These are phyloP conservation scores for Achaetomium macrosporum DNA, from an alignment of 2,329 filamentous ascomycete genomes.

Conservation along the genomic window DNA sequence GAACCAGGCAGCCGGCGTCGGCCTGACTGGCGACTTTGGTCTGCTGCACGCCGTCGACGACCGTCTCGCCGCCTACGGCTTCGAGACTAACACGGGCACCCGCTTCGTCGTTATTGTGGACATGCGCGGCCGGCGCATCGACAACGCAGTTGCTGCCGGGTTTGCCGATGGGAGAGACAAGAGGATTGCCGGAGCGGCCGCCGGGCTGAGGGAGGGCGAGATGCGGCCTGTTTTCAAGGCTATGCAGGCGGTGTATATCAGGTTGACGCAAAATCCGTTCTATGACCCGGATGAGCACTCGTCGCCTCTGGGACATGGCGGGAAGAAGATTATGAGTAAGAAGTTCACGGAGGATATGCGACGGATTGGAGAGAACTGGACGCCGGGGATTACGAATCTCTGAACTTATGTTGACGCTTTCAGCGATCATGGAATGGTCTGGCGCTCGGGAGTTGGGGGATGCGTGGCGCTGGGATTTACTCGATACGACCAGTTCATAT, in stretches of 20 bases:
- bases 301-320: conserved; percentile 48
- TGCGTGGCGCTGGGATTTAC: background rate
- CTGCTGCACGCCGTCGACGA: conserved; percentile 92
- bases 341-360: conserved; percentile 78
- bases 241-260: conserved; percentile 87
- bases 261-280: conserved; percentile 87
- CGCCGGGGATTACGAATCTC: conserved; percentile 60
- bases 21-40: conserved; percentile 76
- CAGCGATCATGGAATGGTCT: too few relatives aligned
- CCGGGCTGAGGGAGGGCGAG: conserved; percentile 78
- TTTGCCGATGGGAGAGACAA: conserved; percentile 9
- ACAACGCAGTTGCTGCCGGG: conserved; percentile 22
- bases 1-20: conserved; percentile 47
- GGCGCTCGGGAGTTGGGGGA: background rate
- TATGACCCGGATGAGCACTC: conserved; percentile 82
- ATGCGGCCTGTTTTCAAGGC: conserved; percentile 85
- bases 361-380: conserved; percentile 80
- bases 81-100: conserved; percentile 91
- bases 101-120: conserved; percentile 89
- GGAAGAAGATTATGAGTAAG: conserved; percentile 71
- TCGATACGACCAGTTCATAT: background rate
- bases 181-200: conserved; percentile 32
- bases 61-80: conserved; percentile 87
- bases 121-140: conserved; percentile 65
- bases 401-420: conserved; percentile 32